Base-by-base conservation (phyloP, 2,329 filamentous ascomycete genomes). In the Colletotrichum eremochloae region DNA sequence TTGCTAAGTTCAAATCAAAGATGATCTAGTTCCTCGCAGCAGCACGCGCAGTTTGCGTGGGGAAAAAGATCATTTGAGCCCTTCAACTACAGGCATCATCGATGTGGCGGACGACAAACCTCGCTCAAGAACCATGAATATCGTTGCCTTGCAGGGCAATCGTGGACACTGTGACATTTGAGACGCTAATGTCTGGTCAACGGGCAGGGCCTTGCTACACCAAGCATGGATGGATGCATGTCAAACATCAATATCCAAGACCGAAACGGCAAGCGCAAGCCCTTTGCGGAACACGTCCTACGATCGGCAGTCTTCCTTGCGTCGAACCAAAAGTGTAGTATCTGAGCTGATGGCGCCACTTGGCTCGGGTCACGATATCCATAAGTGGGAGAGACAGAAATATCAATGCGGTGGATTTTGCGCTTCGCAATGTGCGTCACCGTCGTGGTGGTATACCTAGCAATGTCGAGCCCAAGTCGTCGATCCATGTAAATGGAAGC, bases 131-230 rank as follows among this genome's bases (percentile, higher is more conserved):
- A 72, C 58, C 46, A 29, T 64, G 52, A 42, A 52, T 64, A 69
- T 60, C 69, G 50, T 33, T 44, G 46, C 44, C 18, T 60, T 7
- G 38, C 60, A 72, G 56, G 67, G 62, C 33, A 44, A 42, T 42
- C 67, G 67, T 38, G 11, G 44, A 38, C 24, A 15, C 12, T n/a
- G 15, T 42, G 57, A 66, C 18, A 63, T n/a, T 58, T 50, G 36
- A 31, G 18, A 53, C 6, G 36, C n/a, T 42, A 60, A 18, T 29
- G 52, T 33, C 66, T 24, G 15, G 8, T 20, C 48, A 20, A 60
- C 67, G 44, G 67, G 48, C 48, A 55, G 55, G 36, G 61, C 55
- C 70, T 52, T 71, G 67, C 36, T 46, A 48, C 44, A 48, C 44
- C 44, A 33, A 33, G 14, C 24, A 33, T n/a, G 31, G 8, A 1